Base-by-base conservation (phyloP, 768 basidiomycete species). In the Auricularia cornea region DNA sequence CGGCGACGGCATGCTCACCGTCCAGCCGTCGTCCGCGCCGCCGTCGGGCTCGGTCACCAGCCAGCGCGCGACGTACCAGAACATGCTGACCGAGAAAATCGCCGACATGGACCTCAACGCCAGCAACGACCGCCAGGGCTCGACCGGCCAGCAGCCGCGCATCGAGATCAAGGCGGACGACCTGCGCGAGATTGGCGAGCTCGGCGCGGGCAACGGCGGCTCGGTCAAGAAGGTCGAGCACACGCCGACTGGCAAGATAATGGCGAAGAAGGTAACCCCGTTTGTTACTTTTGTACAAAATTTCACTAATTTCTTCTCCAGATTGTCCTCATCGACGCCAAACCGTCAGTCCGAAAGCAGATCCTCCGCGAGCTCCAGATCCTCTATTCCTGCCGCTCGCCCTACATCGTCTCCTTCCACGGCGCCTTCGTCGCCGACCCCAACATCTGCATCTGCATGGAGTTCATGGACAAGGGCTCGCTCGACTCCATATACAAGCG, bases 401-500 rank as follows among this genome's bases (percentile, higher is more conserved):
- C 83, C 62, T 92, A 94, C 74, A 99, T 99, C 73, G 90, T 99
- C 69, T 94, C 92, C 0, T 99, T 98, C 79, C 95, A 89, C 72
- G 97, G 97, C 65, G 97, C 97, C 60, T 99, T 94, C 77, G 80
- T 98, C 33, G 87, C 90, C 2, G 97, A 99, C 75, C 96, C 96
- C 14, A 98, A 98, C 71, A 96, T 99, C 72, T 97, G 97, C 75
- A 96, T 98, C 60, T 98, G 94, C 77, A 98, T 99, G 89, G 97
- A 99, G 73, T 91, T 76, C 74, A 90, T 90, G 91, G 90, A 96
- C 81, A 94, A 92, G 74, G 91, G 93, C 65, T 94, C 88, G 10
- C 80, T 97, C 10, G 97, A 99, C 73, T 86, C 88, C 33, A 94
- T 99, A 67, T 98, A 98, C 80, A 96, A 97, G 80, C 87, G 88